A percentile compares a stretch with the other conserved stretches of the same genome.
phyloP scores from a whole-genome alignment of 2,329 filamentous ascomycete genomes.

The Cladophialophora immunda region DNA sequence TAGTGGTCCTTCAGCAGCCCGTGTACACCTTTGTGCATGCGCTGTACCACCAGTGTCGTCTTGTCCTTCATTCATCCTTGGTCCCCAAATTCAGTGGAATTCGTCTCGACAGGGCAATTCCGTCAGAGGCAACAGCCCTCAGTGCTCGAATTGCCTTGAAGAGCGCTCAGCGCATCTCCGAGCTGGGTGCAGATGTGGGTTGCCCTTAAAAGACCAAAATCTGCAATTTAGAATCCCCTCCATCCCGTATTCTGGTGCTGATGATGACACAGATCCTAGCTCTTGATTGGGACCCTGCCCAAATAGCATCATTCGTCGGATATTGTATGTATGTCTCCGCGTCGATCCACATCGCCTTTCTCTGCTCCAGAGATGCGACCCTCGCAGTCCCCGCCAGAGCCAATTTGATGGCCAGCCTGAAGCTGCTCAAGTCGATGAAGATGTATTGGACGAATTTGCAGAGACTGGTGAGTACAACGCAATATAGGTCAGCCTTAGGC shows the following conservation, averaged over 20 bases:
- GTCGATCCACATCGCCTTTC: conserved; percentile 23
- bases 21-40: conserved; percentile 23
- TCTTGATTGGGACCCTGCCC: conserved; percentile 21
- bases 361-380: conserved; percentile 18
- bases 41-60: conserved; percentile 26
- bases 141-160: conserved; percentile 24
- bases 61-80: conserved; percentile 27
- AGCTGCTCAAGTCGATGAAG: conserved; percentile 25
- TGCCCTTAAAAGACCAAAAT: no score
- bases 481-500: not conserved
- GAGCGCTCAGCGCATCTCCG: conserved; percentile 23
- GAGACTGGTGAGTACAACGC: conserved; percentile 20
- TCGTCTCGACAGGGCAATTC: conserved; percentile 9
- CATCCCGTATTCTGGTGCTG: no score
- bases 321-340: conserved; percentile 31
- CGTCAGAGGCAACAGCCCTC: conserved; percentile 15
- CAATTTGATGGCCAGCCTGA: conserved; percentile 24
- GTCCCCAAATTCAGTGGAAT: conserved; percentile 27
- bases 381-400: conserved; percentile 15
- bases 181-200: conserved; percentile 13
- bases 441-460: conserved; percentile 27
- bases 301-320: conserved; percentile 25
- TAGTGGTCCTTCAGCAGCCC: conserved; percentile 23
- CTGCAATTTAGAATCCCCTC: no score
- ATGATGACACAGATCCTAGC: conserved; percentile 8